Base-by-base conservation (phyloP, 495 filamentous ascomycete species). In the Penicillium alfredii region DNA sequence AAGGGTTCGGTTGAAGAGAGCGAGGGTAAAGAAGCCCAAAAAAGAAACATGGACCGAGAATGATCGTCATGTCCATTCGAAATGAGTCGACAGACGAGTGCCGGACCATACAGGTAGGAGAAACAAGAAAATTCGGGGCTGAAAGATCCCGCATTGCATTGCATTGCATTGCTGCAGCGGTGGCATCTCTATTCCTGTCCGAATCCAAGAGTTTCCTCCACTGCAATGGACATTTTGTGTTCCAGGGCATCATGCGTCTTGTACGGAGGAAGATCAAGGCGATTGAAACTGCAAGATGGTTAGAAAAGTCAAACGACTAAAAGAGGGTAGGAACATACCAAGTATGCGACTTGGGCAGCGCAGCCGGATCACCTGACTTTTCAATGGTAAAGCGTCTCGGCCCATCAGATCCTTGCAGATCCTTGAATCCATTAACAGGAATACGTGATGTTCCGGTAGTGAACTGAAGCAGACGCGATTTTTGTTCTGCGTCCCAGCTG, bases 391-490 rank as follows among this genome's bases (percentile, higher is more conserved):
- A 99, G 23, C 92, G 69, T 59, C 93, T 71, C 8, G 92, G 92
- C 9, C 92, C 92, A 60, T 99, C 92, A 37, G 88, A 94, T 20
- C 92, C 92, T 65, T 99, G 92, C 41, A 99, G 72, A 68, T 99
- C 92, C 72, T 99, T 99, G 76, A 99, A 99, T 13, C 92, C 92
- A 64, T 99, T 99, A 66, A 99, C 92, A 8, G 92, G 92, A 46
- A 99, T 99, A 61, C 92, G 84, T 17, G 86, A 94, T 16, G 92
- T 99, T 53, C 92, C 92, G 15, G 92, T 99, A 12, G 92, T 89
- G 57, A 97, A 99, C 63, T 99, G 92, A 38, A 99, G 71, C 46
- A 99, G 66, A 40, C 92, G 80, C 17, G 86, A 93, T 73, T 99
- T 99, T 56, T 97, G 93, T 60, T 99, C 92, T 11, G 90, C 86